Evolutionary conservation across 768 basidiomycete genomes (phyloP).

Genomic region (Naganishia antarctica): DNA sequence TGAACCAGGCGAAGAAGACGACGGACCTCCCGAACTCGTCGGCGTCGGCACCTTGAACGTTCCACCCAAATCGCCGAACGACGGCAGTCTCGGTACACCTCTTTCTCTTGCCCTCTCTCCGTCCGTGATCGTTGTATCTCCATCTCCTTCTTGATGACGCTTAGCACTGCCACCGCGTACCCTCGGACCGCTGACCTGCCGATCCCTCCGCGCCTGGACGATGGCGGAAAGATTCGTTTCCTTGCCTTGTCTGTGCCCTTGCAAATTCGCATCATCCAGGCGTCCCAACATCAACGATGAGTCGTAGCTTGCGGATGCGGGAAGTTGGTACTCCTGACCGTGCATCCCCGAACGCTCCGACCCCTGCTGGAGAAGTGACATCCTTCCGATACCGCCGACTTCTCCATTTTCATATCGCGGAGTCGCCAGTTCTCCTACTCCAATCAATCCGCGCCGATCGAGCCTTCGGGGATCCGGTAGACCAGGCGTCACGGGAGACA

Average conservation of each 20-base stretch:
- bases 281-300: not conserved
- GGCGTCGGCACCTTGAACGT: slow-evolving; percentile 9
- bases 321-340: not conserved
- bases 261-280: not conserved
- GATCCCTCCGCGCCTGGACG: slow-evolving; percentile 3
- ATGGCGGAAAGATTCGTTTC: no score
- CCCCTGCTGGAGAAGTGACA: not conserved
- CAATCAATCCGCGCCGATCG: slow-evolving; percentile 83
- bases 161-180: not conserved
- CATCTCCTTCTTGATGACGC: not conserved
- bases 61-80: slow-evolving; percentile 19
- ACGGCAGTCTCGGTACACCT: slow-evolving; percentile 20
- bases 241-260: no score
- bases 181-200: slow-evolving; percentile 13
- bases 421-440: slow-evolving; percentile 93
- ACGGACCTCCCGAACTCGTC: slow-evolving; percentile 3
- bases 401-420: slow-evolving; percentile 66
- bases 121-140: not conserved
- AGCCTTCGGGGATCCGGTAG: slow-evolving; percentile 42
- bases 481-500: slow-evolving; percentile 38
- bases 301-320: not conserved
- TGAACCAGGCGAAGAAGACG: not conserved
- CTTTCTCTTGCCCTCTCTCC: not conserved
- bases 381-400: not conserved
- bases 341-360: not conserved